Evolutionary conservation across 768 basidiomycete species (phyloP).

Genomic region (Mycena belliarum): DNA sequence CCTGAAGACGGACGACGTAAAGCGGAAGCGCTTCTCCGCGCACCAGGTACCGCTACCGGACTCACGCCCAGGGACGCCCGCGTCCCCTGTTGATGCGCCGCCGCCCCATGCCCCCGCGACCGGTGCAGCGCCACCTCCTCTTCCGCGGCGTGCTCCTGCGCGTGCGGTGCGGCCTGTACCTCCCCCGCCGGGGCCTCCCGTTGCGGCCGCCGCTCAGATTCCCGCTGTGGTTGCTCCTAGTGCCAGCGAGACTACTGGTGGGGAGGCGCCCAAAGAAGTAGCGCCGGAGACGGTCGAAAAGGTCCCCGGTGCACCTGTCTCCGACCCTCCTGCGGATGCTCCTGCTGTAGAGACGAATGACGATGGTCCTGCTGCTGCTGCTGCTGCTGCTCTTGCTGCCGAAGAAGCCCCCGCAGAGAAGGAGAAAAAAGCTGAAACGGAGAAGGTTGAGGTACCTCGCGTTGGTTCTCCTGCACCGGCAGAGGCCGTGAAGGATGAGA

Average conservation of each 20-base stretch:
- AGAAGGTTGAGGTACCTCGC: constrained; percentile 11
- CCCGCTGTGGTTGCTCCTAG: constrained; percentile 1
- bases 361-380: no score
- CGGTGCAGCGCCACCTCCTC: constrained; percentile 48
- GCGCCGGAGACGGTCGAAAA: neutral
- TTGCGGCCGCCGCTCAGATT: neutral
- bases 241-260: neutral
- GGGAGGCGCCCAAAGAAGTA: neutral
- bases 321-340: neutral
- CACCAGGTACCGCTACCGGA: constrained; percentile 42
- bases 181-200: constrained; percentile 5
- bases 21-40: constrained; percentile 29
- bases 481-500: neutral
- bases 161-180: constrained; percentile 40
- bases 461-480: constrained; percentile 11
- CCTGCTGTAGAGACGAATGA: neutral
- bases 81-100: constrained; percentile 33
- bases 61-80: constrained; percentile 45
- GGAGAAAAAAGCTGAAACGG: constrained; percentile 9
- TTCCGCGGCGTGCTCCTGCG: constrained; percentile 67
- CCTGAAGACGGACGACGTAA: constrained; percentile 7
- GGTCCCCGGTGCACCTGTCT: neutral
- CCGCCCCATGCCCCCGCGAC: neutral
- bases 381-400: neutral
- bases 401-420: neutral